A percentile compares a stretch with the other conserved stretches of the same genome.
Conservation (phyloP, 208 protist genomes). For the Trypanosoma lewisi region DNA sequence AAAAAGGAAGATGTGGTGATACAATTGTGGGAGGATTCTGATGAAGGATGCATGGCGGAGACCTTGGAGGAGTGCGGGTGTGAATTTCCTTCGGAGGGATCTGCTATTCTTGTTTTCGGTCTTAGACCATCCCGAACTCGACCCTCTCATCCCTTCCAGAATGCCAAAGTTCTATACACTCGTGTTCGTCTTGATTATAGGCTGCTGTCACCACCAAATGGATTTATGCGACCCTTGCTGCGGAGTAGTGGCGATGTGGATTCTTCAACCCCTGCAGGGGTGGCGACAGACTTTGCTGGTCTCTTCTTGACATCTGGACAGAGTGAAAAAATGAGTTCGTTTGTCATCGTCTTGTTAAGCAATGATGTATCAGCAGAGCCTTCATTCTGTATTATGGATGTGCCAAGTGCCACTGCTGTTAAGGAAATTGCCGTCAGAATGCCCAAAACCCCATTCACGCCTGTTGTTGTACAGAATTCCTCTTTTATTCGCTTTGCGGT, state of each 20-base stretch:
- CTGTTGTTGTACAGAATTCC: constrained; percentile 50
- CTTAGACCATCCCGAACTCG: constrained; percentile 56
- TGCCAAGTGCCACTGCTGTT: constrained; percentile 37
- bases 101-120: constrained; percentile 49
- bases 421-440: constrained; percentile 38
- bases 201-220: constrained; percentile 12
- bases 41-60: constrained; percentile 16
- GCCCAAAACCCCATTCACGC: constrained; percentile 28
- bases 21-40: constrained; percentile 60
- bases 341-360: constrained; percentile 32
- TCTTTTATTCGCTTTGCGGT: constrained; percentile 59
- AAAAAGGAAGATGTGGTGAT: constrained; percentile 51
- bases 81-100: constrained; percentile 49
- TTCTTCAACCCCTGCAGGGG: constrained; percentile 26
- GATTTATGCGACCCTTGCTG: not conserved
- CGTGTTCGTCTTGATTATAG: constrained; percentile 48
- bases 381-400: constrained; percentile 57
- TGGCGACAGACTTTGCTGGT: constrained; percentile 45
- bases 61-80: constrained; percentile 9
- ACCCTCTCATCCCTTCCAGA: constrained; percentile 50
- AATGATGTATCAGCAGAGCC: constrained; percentile 12
- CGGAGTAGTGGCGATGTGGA: constrained; percentile 2
- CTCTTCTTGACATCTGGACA: constrained; percentile 41
- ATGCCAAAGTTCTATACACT: constrained; percentile 67
- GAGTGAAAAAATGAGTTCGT: constrained; percentile 33